Conservation (phyloP, 139 green algal species). For the Micromonas pusilla region DNA sequence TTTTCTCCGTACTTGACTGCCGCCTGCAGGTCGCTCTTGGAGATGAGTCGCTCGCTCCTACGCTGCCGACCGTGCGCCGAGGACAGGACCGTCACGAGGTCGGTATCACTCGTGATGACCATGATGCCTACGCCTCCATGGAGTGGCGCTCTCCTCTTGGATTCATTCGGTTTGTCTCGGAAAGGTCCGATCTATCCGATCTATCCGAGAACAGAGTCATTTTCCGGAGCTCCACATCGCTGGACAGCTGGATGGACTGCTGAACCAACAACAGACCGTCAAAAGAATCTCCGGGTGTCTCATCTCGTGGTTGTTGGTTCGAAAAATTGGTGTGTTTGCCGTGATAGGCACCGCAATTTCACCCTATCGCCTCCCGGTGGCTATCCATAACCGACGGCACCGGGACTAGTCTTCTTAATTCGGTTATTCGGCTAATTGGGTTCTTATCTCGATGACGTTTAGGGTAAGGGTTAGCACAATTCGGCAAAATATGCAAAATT, state of each 20-base stretch:
- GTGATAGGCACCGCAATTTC: not conserved
- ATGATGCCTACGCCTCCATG: no score
- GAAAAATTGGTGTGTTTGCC: not conserved
- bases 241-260: not conserved
- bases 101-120: not conserved
- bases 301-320: not conserved
- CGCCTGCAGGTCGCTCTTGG: slow-evolving; percentile 30
- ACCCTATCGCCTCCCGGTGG: not conserved
- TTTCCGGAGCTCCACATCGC: not conserved
- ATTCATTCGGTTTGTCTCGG: no score
- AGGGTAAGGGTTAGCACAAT: no score
- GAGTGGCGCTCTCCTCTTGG: no score
- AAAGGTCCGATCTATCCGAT: not conserved
- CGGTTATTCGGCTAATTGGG: no score
- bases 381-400: not conserved
- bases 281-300: not conserved
- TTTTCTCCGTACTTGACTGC: slow-evolving; percentile 39
- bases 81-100: slow-evolving; percentile 3
- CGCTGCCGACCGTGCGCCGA: not conserved
- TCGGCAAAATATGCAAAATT: no score
- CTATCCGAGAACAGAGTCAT: not conserved
- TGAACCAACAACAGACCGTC: not conserved
- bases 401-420: no score
- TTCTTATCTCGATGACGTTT: no score
- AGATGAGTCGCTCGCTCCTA: not conserved